phyloP scores from a whole-genome alignment of 2,329 filamentous ascomycete species.

The Aureobasidium sp. region DNA sequence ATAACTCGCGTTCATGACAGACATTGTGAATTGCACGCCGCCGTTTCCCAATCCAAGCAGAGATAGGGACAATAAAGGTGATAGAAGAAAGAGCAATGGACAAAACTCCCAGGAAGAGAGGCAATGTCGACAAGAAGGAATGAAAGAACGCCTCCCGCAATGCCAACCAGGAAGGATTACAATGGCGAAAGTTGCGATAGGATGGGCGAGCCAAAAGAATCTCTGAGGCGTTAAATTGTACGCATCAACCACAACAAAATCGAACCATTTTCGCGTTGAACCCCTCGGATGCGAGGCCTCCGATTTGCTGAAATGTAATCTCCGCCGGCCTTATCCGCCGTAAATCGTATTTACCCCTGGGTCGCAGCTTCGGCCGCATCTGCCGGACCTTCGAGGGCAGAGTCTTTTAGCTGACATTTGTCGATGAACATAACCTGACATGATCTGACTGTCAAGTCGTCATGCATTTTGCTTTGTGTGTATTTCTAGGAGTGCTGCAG shows the following conservation, averaged over 20 bases:
- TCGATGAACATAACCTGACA: neutral
- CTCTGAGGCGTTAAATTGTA: neutral
- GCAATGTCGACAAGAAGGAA: neutral
- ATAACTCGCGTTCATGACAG: slow-evolving; percentile 55
- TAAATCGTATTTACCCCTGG: slow-evolving; percentile 8
- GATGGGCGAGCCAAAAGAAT: neutral
- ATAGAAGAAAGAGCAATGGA: neutral
- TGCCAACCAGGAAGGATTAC: neutral
- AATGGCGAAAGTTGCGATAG: slow-evolving; percentile 1
- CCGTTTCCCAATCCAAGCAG: neutral
- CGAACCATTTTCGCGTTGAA: slow-evolving; percentile 12
- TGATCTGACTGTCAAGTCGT: neutral
- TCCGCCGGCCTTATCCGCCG: neutral
- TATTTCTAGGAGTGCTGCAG: too few relatives aligned
- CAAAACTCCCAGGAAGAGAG: neutral
- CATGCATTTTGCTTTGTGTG: neutral
- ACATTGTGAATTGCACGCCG: slow-evolving; percentile 7
- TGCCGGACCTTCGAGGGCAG: neutral
- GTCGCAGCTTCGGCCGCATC: neutral
- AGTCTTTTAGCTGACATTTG: neutral
- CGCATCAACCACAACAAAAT: slow-evolving; percentile 13
- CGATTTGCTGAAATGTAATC: slow-evolving; percentile 5
- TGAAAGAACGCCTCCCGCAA: neutral
- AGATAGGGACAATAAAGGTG: neutral
- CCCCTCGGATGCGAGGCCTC: slow-evolving; percentile 1